Conservation (phyloP, 2,329 filamentous ascomycete genomes). For the Akanthomyces muscarius region DNA sequence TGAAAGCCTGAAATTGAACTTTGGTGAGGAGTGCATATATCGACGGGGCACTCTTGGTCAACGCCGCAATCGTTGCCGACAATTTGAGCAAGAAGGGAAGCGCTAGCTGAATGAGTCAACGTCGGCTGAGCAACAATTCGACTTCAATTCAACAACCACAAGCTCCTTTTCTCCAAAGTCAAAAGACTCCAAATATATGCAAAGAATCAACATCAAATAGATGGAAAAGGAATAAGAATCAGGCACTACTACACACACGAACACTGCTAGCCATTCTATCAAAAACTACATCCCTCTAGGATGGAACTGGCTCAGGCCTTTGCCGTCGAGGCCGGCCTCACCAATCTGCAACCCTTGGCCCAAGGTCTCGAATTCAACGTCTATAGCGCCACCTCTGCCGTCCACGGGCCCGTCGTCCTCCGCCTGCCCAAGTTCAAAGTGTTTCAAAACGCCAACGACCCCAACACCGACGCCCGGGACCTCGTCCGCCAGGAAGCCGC, state of each 20-base stretch:
- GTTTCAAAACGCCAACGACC: constrained; percentile 21
- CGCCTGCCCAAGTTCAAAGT: constrained; percentile 18
- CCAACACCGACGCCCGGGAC: constrained; percentile 17
- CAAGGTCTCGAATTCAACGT: constrained; percentile 21
- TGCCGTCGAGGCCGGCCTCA: constrained; percentile 13
- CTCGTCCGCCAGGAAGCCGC: constrained; percentile 19
- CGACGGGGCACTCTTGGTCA: no score
- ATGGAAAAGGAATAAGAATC: no score
- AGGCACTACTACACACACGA: not conserved
- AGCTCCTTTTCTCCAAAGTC: no score
- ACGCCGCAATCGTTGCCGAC: not conserved
- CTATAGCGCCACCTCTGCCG: constrained; percentile 14
- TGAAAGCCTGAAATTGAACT: not conserved
- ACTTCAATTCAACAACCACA: not conserved
- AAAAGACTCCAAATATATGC: not conserved
- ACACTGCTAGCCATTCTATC: not conserved
- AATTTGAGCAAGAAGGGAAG: not conserved
- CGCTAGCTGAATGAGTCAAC: constrained; percentile 6
- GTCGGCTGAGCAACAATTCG: not conserved
- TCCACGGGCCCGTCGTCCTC: constrained; percentile 17
- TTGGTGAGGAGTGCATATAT: not conserved
- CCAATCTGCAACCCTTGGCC: constrained; percentile 14
- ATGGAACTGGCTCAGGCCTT: constrained; percentile 18
- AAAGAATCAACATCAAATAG: not conserved
- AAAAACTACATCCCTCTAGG: not conserved